Evolutionary conservation across 2,329 filamentous ascomycete species (phyloP), one percentile per base, ranked within the genome.

Genomic region (Seiridium unicorne): DNA sequence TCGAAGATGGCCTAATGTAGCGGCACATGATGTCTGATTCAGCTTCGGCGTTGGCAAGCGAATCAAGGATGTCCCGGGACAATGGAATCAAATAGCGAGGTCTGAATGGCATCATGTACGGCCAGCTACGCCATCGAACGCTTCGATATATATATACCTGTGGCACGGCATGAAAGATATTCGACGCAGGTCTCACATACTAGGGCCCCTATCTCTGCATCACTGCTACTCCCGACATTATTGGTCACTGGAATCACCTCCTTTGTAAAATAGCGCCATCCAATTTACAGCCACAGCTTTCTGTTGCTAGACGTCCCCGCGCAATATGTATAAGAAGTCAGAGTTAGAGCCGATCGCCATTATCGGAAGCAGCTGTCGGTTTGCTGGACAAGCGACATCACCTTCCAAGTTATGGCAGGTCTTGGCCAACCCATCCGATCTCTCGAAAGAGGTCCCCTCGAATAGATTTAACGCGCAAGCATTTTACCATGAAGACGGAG

Each of bases 321-420:
- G 46, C n/a, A 47, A 46, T 3, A 70, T 70, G 65, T 64, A 63
- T 59, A 63, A 62, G 48, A n/a, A 44, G 34, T 60, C 63, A 3
- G 26, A 44, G 1, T 55, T 58, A 1, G 70, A 72, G 46, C 70
- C 68, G 3, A 70, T 73, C 34, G 71, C 69, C 10, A 65, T 73
- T 10, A 65, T 73, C 5, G 71, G 70, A 5, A 68, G 63, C 54
- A 62, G 71, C 55, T 73, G 70, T 49, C 69, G 70, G 10, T 72
- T 73, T 57, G 62, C 69, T 9, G 70, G 70, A 32, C 60, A 61
- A 55, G 67, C 63, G 36, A 67, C 61, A 1, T 70, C 71, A 3
- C 67, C 69, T 10, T 62, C 66, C 1, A 64, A 68, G 56, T 63
- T 73, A 10, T 71, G 69, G 67, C 64, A 69, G 18, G 60, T 72